A percentile compares a stretch with the other conserved stretches of the same genome.
These are phyloP conservation scores for Sporothrix pseudoabietina DNA, from an alignment of 2,329 filamentous ascomycete genomes.

Conservation along the genomic window DNA sequence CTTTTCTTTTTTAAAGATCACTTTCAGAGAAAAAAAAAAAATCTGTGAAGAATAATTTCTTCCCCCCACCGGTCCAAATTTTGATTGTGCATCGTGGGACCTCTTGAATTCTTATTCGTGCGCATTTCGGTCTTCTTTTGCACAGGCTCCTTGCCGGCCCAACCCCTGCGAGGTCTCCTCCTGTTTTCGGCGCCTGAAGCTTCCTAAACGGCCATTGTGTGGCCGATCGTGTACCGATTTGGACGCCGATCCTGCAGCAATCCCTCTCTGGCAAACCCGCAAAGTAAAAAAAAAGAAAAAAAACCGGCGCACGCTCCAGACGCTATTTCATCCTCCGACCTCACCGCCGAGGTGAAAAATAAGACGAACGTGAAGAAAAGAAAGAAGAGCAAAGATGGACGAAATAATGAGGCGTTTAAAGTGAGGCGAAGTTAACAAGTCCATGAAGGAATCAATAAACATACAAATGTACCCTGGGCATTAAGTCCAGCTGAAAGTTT, in stretches of 20 bases:
- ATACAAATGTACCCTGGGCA: not conserved
- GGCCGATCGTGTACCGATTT: conserved; percentile 14
- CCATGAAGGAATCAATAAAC: not conserved
- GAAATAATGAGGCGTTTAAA: not conserved
- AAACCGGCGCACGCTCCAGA: not conserved
- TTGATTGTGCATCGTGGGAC: not conserved
- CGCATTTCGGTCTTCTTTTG: conserved; percentile 1
- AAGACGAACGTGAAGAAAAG: not conserved
- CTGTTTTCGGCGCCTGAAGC: conserved; percentile 13
- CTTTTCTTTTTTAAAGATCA: not conserved
- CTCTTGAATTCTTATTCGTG: not conserved
- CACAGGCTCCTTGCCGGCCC: not conserved
- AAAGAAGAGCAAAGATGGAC: not conserved
- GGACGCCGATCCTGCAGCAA: conserved; percentile 1
- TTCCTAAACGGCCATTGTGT: not conserved
- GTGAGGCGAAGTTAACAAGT: not conserved
- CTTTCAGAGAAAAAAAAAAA: not conserved
- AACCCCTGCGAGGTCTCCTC: not conserved
- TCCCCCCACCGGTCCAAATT: not conserved
- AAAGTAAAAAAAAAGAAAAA: not conserved
- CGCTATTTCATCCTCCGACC: not conserved
- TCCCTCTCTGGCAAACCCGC: not conserved
- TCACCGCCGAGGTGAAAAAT: not conserved
- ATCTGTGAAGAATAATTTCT: not conserved
- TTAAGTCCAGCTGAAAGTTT: not conserved